These are phyloP conservation scores for Colletotrichum eremochloae DNA, from an alignment of 2,329 filamentous ascomycete genomes.

Conservation along the genomic window DNA sequence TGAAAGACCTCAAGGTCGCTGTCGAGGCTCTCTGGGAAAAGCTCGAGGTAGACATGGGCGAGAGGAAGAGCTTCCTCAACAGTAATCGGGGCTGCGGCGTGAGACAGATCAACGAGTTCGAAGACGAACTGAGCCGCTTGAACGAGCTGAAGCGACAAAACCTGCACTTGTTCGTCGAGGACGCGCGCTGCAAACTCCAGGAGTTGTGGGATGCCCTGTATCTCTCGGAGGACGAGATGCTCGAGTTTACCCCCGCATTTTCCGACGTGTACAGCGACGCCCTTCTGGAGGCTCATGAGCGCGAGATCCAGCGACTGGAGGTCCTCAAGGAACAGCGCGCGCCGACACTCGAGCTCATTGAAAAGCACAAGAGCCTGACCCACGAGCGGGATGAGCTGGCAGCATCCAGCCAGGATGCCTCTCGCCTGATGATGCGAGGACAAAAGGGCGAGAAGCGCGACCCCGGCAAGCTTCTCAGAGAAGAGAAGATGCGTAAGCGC, in stretches of 20 bases:
- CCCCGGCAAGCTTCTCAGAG: constrained; percentile 90
- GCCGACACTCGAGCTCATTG: constrained; percentile 84
- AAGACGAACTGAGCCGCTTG: constrained; percentile 87
- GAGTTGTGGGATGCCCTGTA: constrained; percentile 96
- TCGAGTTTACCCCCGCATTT: constrained; percentile 96
- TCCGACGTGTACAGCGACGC: constrained; percentile 98
- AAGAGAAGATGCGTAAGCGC: constrained; percentile 97
- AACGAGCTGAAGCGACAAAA: constrained; percentile 97
- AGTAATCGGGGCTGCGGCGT: constrained; percentile 91
- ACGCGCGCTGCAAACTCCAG: constrained; percentile 89
- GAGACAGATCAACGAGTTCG: constrained; percentile 93
- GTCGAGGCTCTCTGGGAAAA: constrained; percentile 94
- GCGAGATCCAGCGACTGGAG: constrained; percentile 87
- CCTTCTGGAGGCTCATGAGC: constrained; percentile 92
- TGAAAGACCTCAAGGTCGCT: constrained; percentile 80
- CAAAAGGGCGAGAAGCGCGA: constrained; percentile 95
- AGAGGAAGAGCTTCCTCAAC: constrained; percentile 88
- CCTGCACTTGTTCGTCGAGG: constrained; percentile 94
- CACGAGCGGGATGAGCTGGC: constrained; percentile 88
- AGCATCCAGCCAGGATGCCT: constrained; percentile 95
- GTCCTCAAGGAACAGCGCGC: constrained; percentile 87
- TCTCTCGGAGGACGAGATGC: constrained; percentile 98
- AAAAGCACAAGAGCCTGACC: constrained; percentile 85
- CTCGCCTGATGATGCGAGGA: constrained; percentile 89
- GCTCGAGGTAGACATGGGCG: constrained; percentile 83